Base-by-base conservation (phyloP, 1,284 basidiomycete species). In the Ustilago esculenta region DNA sequence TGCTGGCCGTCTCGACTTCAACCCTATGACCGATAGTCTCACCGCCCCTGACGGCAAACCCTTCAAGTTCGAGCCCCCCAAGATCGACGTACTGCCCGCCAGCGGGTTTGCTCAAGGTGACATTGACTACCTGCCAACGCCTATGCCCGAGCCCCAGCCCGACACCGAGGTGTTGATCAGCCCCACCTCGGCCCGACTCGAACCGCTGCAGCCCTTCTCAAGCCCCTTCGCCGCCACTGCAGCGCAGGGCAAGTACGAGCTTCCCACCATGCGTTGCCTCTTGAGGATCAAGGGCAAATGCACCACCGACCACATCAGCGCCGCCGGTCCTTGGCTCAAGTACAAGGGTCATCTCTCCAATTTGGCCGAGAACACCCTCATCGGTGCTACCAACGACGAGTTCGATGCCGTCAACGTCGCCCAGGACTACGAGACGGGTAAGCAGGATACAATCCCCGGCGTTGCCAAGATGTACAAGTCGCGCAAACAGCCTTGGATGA, bases 251-350 rank as follows among this genome's bases (percentile, higher is more conserved):
- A 83, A 83, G 40, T 83, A 90, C 49, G 96, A 98, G 85, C 86
- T 98, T 12, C 90, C 92, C 18, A 67, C 76, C 30, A 64, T 85
- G 50, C 67, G 80, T 75, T 92, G 95, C 57, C 83, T 99, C 50
- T 88, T 98, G 87, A 85, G 94, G 23, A 92, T 98, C 15, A 85
- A 92, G 71, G 96, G 96, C 42, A 98, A 99, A 84, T 98, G 95
- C 84, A 98, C 95, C 15, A 99, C 96, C 24, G 96, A 99, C 60
- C 77, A 80, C 75, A 81, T 81, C 49, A 71, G 65, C 20, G 79
- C 79, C 35, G 79, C 79, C 9, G 79, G 79, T n/a, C 79, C 79
- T 1, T 98, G 96, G 96, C 85, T 98, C 71, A 98, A 98, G 85
- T 99, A 96, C 86, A 98, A 81, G 57, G 86, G 94, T 0, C 94